Conservation (phyloP, 2,329 filamentous ascomycete species). For the Sporothrix mexicana region DNA sequence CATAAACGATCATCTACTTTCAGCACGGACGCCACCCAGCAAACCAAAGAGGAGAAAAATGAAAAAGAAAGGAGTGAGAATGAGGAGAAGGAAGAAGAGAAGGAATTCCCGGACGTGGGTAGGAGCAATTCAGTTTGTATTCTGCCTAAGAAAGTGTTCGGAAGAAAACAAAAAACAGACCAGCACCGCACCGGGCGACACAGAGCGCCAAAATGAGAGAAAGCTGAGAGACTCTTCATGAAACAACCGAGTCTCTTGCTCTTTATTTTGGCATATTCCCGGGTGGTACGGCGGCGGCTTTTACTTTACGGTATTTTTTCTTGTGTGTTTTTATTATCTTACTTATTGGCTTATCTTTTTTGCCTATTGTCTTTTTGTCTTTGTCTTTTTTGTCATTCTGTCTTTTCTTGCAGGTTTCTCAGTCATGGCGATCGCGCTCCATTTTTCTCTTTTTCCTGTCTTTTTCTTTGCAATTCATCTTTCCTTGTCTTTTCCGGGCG, state of each 20-base stretch:
- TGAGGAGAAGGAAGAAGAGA: conserved; percentile 11
- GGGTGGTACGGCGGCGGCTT: background rate
- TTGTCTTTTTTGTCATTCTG: no score
- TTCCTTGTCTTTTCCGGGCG: conserved; percentile 27
- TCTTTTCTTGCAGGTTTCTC: conserved; percentile 41
- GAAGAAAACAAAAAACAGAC: conserved; percentile 26
- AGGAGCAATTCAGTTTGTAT: conserved; percentile 39
- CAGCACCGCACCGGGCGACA: conserved; percentile 6
- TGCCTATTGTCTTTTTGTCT: no score
- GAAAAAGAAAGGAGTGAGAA: background rate
- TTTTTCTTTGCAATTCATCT: conserved; percentile 35
- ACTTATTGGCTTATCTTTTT: conserved; percentile 41
- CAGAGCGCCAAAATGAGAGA: background rate
- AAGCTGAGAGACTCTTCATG: background rate
- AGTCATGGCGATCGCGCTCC: conserved; percentile 23
- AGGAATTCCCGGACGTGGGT: conserved; percentile 24
- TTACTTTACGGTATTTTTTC: conserved; percentile 28
- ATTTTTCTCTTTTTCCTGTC: conserved; percentile 16
- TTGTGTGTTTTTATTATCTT: conserved; percentile 35
- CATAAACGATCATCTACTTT: conserved; percentile 12
- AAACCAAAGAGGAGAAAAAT: background rate
- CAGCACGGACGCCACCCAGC: conserved; percentile 3
- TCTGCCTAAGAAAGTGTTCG: conserved; percentile 19
- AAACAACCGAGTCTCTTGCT: background rate
- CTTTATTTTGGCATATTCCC: background rate